Evolutionary conservation across 306 rosid genomes (phyloP).

Genomic region (Nissolia schottii): DNA sequence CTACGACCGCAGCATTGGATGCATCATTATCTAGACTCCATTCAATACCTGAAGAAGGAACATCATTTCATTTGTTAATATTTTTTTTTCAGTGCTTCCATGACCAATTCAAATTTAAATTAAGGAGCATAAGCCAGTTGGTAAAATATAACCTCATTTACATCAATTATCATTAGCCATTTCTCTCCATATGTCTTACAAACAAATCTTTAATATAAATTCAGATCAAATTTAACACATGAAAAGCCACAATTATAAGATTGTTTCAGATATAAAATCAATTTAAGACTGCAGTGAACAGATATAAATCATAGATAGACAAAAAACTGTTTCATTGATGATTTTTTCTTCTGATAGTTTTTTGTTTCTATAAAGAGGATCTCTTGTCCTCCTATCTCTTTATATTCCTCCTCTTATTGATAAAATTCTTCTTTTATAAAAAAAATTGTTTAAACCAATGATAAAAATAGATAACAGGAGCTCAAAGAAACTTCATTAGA

Average conservation of each 20-base stretch:
- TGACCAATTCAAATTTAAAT: background rate
- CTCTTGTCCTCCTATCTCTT: too few species aligned
- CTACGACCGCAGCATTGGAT: slow-evolving; percentile 88
- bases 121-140: background rate
- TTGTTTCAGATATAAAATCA: background rate
- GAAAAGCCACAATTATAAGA: background rate
- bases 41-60: slow-evolving; percentile 67
- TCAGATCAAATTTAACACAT: background rate
- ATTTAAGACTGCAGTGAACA: background rate
- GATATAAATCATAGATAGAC: background rate
- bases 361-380: too few species aligned
- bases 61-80: slow-evolving; percentile 8
- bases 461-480: too few species aligned
- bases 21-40: slow-evolving; percentile 99
- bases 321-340: too few species aligned
- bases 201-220: background rate
- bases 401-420: too few species aligned
- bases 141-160: background rate
- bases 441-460: too few species aligned
- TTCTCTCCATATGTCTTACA: background rate
- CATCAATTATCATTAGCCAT: background rate
- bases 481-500: too few species aligned
- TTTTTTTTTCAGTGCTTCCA: background rate
- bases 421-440: too few species aligned
- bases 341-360: too few species aligned